A percentile compares a stretch with the other conserved stretches of the same genome.
Evolutionary conservation across 306 rosid species (phyloP).

Genomic region (apple (Malus domestica)): ASM211411v1 NC_041802.1:7432001-7432500

Average conservation of each 20-base stretch:
- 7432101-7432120: slow-evolving; percentile 48
- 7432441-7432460: slow-evolving; percentile 97
- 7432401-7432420: slow-evolving; percentile 59
- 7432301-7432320: slow-evolving; percentile 77
- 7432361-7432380: slow-evolving; percentile 65
- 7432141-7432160: neutral
- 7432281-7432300: slow-evolving; percentile 89
- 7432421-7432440: slow-evolving; percentile 85
- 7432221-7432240: slow-evolving; percentile 5
- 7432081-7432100: slow-evolving; percentile 64
- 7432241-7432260: slow-evolving; percentile 2
- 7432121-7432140: slow-evolving; percentile 2
- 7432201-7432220: neutral
- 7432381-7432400: slow-evolving; percentile 56
- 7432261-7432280: slow-evolving; percentile 57
- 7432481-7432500: slow-evolving; percentile 87
- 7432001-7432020: slow-evolving; percentile 10
- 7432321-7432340: slow-evolving; percentile 71
- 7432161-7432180: neutral
- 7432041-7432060: slow-evolving; percentile 75
- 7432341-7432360: slow-evolving; percentile 73
- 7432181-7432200: neutral
- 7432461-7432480: slow-evolving; percentile 89
- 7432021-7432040: slow-evolving; percentile 67
- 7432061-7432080: slow-evolving; percentile 86